Evolutionary conservation across 352 stramenopile genomes (phyloP).

Genomic region (Phytophthora fragariae): DNA sequence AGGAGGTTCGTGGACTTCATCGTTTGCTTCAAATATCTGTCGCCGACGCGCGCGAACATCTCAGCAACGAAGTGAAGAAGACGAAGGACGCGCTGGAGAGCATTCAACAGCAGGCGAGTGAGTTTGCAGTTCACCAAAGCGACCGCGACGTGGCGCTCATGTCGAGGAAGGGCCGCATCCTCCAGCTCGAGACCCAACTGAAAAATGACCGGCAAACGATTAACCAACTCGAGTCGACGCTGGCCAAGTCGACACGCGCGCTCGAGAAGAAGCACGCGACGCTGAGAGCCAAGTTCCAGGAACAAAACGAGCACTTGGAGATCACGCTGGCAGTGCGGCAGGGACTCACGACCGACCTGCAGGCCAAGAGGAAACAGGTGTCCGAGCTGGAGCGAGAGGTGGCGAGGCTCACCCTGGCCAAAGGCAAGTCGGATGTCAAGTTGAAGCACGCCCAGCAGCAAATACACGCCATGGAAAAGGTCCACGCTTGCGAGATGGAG

Average conservation of each 20-base stretch:
- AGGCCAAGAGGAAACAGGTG: constrained; percentile 56
- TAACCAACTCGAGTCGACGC: constrained; percentile 49
- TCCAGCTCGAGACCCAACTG: constrained; percentile 60
- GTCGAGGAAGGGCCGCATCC: constrained; percentile 56
- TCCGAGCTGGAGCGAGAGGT: constrained; percentile 49
- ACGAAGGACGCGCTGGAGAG: constrained; percentile 36
- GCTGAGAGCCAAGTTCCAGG: constrained; percentile 48
- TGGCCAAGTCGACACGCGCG: constrained; percentile 46
- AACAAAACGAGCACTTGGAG: constrained; percentile 69
- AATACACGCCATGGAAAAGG: constrained; percentile 63
- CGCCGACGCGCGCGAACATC: constrained; percentile 23
- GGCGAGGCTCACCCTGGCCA: constrained; percentile 22
- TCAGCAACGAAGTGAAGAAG: constrained; percentile 41
- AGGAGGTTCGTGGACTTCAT: constrained; percentile 33
- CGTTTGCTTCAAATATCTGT: constrained; percentile 30
- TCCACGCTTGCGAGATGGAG: constrained; percentile 54
- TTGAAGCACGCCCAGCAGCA: constrained; percentile 56
- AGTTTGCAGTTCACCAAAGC: constrained; percentile 58
- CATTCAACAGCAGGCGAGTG: constrained; percentile 52
- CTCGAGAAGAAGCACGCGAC: constrained; percentile 45
- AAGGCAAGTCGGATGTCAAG: constrained; percentile 37
- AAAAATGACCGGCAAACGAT: constrained; percentile 63
- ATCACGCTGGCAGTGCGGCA: constrained; percentile 66
- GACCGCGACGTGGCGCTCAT: constrained; percentile 56
- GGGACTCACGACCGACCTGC: constrained; percentile 61